Conservation (phyloP, 352 stramenopile species). For the Phytopythium sindhum region DNA sequence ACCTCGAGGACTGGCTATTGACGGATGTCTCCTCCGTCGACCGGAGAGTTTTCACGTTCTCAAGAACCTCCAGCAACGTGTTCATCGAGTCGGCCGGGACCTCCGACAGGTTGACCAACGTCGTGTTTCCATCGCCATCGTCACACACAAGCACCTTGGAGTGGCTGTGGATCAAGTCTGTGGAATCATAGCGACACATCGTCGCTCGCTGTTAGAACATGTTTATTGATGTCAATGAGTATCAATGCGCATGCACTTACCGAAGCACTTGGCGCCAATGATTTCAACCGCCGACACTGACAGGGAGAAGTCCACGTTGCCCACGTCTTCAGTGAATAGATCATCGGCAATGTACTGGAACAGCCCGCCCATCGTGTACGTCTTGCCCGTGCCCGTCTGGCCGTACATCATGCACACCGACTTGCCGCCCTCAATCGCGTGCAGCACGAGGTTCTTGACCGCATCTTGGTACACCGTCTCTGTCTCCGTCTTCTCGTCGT, state of each 20-base stretch:
- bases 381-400: no score
- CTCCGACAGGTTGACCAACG: slow-evolving; percentile 59
- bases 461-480: slow-evolving; percentile 75
- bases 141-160: slow-evolving; percentile 72
- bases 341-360: slow-evolving; percentile 76
- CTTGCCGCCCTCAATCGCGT: slow-evolving; percentile 62
- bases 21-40: slow-evolving; percentile 78
- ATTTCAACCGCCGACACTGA: slow-evolving; percentile 61
- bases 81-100: slow-evolving; percentile 52
- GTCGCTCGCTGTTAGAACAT: no score
- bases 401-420: slow-evolving; percentile 83
- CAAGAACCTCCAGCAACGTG: slow-evolving; percentile 56
- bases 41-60: slow-evolving; percentile 61
- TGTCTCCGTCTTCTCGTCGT: slow-evolving; percentile 69
- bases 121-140: slow-evolving; percentile 56
- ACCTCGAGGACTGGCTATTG: slow-evolving; percentile 73
- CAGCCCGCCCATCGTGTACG: slow-evolving; percentile 84
- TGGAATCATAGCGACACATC: neutral
- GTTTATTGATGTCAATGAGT: neutral
- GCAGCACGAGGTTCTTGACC: slow-evolving; percentile 59
- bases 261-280: slow-evolving; percentile 60
- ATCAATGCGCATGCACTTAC: slow-evolving; percentile 12
- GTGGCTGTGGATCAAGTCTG: slow-evolving; percentile 46
- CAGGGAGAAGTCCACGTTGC: slow-evolving; percentile 43
- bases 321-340: slow-evolving; percentile 49